Conservation (phyloP, 768 basidiomycete genomes). For the Boletus rex-veris region DNA sequence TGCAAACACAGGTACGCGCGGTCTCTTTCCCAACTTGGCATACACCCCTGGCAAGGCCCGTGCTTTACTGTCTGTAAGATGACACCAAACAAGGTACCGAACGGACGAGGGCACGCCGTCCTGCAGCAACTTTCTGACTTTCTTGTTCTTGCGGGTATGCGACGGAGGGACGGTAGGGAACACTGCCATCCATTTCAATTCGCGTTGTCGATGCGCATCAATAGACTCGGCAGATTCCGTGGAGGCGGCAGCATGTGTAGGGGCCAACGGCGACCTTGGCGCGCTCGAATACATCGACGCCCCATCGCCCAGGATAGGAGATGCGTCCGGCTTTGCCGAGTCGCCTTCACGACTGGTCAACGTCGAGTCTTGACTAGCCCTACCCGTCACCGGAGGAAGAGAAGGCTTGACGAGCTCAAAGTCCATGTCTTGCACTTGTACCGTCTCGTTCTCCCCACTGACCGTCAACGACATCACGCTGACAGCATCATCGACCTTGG, state of each 20-base stretch:
- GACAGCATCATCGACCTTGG: conserved; percentile 29
- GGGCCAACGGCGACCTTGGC: conserved; percentile 25
- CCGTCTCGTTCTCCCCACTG: conserved; percentile 45
- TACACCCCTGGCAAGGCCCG: conserved; percentile 69
- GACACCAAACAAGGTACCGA: conserved; percentile 80
- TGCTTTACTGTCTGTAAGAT: conserved; percentile 73
- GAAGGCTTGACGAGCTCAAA: conserved; percentile 73
- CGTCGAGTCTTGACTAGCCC: conserved; percentile 55
- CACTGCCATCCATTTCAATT: conserved; percentile 70
- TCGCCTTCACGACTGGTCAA: conserved; percentile 31
- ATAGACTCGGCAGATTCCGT: conserved; percentile 27
- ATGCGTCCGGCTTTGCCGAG: conserved; percentile 10
- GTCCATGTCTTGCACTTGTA: conserved; percentile 79
- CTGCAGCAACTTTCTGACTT: conserved; percentile 65
- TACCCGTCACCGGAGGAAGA: conserved; percentile 40
- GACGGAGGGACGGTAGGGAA: conserved; percentile 55
- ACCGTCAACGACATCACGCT: conserved; percentile 24
- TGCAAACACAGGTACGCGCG: conserved; percentile 43
- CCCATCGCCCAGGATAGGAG: conserved; percentile 37
- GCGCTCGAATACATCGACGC: conserved; percentile 38
- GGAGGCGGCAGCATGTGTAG: neutral
- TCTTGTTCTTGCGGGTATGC: conserved; percentile 75
- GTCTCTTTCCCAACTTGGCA: conserved; percentile 54
- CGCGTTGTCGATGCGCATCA: conserved; percentile 70
- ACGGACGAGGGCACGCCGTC: conserved; percentile 85